These are phyloP conservation scores for Monilinia fructigena DNA, from an alignment of 2,329 filamentous ascomycete genomes.

Conservation along the genomic window DNA sequence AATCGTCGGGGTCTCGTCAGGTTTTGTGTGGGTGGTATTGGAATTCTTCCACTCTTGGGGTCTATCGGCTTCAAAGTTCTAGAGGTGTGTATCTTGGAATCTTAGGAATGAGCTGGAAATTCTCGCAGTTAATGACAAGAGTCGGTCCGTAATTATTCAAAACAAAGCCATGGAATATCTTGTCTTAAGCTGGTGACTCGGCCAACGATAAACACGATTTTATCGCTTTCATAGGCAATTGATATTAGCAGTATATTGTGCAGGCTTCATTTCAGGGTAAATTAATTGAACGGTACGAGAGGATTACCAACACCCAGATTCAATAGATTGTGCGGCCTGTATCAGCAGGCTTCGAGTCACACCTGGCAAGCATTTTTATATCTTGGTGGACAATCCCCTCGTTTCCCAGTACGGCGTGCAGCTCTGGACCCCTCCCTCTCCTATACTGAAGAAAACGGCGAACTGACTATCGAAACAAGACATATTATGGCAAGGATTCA, in stretches of 20 bases:
- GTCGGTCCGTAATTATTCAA: slow-evolving; percentile 20
- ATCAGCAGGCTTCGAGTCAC: slow-evolving; percentile 3
- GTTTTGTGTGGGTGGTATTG: slow-evolving; percentile 19
- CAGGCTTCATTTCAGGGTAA: slow-evolving; percentile 20
- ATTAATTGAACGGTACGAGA: slow-evolving; percentile 12
- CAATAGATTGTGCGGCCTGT: slow-evolving; percentile 16
- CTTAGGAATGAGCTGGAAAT: slow-evolving; percentile 4
- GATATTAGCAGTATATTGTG: slow-evolving; percentile 25
- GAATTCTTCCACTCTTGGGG: slow-evolving; percentile 13
- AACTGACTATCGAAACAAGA: slow-evolving; percentile 16
- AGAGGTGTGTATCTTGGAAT: slow-evolving; percentile 10
- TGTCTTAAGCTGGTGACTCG: slow-evolving; percentile 19
- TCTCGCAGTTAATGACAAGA: slow-evolving; percentile 19
- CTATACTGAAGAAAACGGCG: slow-evolving; percentile 17
- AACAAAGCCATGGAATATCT: slow-evolving; percentile 2
- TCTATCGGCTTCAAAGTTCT: slow-evolving; percentile 6
- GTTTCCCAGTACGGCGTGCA: slow-evolving; percentile 5
- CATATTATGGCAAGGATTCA: not conserved
- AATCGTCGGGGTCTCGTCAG: slow-evolving; percentile 8
- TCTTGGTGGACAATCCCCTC: slow-evolving; percentile 15
- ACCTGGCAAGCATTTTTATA: slow-evolving; percentile 15
- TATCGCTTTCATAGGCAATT: slow-evolving; percentile 27
- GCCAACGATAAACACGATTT: slow-evolving; percentile 18
- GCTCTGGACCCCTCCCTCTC: not conserved
- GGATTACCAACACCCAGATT: slow-evolving; percentile 21